These are phyloP conservation scores for Rugosomyces carneus DNA, from an alignment of 1,284 basidiomycete species.

Conservation along the genomic window DNA sequence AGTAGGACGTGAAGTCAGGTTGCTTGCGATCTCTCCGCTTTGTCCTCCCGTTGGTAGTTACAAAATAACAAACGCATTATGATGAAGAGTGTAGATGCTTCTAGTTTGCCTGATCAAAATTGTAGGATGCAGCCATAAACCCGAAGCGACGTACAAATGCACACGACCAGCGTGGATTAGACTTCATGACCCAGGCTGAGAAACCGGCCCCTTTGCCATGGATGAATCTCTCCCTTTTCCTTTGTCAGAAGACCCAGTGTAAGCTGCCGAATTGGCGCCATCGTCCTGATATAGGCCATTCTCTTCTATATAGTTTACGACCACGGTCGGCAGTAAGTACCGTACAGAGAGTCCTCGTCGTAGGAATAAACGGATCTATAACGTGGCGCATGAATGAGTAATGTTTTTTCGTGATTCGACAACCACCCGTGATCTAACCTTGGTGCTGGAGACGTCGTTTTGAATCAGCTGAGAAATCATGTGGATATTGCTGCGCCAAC, in stretches of 20 bases:
- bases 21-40: not conserved
- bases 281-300: conserved; percentile 72
- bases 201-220: conserved; percentile 16
- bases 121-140: not conserved
- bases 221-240: conserved; percentile 27
- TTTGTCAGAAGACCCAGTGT: conserved; percentile 23
- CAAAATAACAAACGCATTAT: not conserved
- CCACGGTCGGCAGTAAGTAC: conserved; percentile 87
- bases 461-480: conserved; percentile 96
- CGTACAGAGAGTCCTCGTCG: conserved; percentile 90
- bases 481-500: conserved; percentile 87
- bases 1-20: not conserved
- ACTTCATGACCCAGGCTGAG: conserved; percentile 14
- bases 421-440: conserved; percentile 52
- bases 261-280: conserved; percentile 14
- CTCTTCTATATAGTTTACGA: conserved; percentile 93
- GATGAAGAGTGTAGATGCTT: conserved; percentile 10
- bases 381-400: conserved; percentile 5
- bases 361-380: conserved; percentile 75
- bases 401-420: conserved; percentile 4
- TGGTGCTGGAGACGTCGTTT: conserved; percentile 97
- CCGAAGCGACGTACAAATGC: conserved; percentile 6
- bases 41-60: conserved; percentile 10
- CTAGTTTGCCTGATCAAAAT: not conserved
- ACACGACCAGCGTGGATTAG: not conserved